These are phyloP conservation scores for Ottelia alismoides DNA, from an alignment of 106 monocot genomes.

Conservation along the genomic window DNA sequence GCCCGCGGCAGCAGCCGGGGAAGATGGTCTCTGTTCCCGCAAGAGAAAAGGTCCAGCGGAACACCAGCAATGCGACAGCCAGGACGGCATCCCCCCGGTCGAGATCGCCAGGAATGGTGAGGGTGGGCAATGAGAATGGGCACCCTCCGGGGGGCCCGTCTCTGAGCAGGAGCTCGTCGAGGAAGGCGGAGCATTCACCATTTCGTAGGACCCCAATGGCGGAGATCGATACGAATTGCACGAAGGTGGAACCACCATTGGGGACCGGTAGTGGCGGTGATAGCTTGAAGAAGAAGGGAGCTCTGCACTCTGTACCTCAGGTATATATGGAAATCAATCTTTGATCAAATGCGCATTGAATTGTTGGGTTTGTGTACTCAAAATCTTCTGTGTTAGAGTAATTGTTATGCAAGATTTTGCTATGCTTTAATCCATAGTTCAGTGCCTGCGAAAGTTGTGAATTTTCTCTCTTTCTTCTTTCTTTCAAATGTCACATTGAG, in stretches of 20 bases:
- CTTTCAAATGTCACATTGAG: no score
- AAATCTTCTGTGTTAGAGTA: no score
- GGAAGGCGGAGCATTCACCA: slow-evolving; percentile 78
- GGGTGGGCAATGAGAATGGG: slow-evolving; percentile 33
- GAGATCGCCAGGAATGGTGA: slow-evolving; percentile 31
- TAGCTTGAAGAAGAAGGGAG: no score
- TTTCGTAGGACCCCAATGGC: slow-evolving; percentile 68
- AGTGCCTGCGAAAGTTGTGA: no score
- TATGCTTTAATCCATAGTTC: no score
- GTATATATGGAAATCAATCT: no score
- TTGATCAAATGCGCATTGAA: no score
- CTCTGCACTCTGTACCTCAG: no score
- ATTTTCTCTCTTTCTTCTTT: no score
- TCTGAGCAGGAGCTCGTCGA: slow-evolving; percentile 72
- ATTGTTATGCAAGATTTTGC: no score
- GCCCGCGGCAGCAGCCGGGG: slow-evolving; percentile 23
- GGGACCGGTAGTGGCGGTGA: no score
- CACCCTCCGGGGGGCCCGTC: slow-evolving; percentile 20
- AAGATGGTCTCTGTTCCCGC: slow-evolving; percentile 90
- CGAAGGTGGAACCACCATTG: slow-evolving; percentile 18
- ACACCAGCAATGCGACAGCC: neutral
- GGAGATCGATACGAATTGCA: slow-evolving; percentile 60
- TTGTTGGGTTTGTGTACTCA: no score
- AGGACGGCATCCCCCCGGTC: slow-evolving; percentile 40
- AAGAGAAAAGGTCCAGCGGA: slow-evolving; percentile 42